Evolutionary conservation across 768 basidiomycete genomes (phyloP).

Genomic region (Clathrus columnatus): DNA sequence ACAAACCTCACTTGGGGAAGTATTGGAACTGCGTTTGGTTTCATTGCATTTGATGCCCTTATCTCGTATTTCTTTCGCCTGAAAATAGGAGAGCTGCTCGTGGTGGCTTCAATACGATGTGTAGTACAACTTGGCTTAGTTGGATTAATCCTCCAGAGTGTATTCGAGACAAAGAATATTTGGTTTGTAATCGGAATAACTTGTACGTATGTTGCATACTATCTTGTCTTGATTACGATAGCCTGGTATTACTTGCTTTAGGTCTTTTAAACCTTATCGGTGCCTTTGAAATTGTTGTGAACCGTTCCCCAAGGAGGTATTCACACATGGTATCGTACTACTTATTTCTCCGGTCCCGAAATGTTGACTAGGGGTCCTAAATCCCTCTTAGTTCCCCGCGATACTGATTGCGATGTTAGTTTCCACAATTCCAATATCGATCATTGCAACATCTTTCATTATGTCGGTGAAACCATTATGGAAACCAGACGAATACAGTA

Average conservation of each 20-base stretch:
- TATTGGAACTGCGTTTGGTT: constrained; percentile 64
- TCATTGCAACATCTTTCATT: constrained; percentile 65
- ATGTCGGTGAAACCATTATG: constrained; percentile 76
- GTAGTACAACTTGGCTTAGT: constrained; percentile 70
- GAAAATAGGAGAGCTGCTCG: constrained; percentile 58
- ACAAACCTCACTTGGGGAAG: constrained; percentile 56
- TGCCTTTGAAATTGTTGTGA: constrained; percentile 48
- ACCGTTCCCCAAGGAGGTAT: background rate
- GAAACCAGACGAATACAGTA: constrained; percentile 75
- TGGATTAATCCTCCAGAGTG: constrained; percentile 57
- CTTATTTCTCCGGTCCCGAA: constrained; percentile 41
- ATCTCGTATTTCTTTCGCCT: constrained; percentile 58
- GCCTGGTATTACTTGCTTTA: constrained; percentile 18
- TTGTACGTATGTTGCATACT: constrained; percentile 34
- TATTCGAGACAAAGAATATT: constrained; percentile 67
- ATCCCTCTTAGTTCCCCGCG: constrained; percentile 44
- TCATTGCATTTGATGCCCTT: constrained; percentile 63
- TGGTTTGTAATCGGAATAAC: constrained; percentile 70
- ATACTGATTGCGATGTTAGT: constrained; percentile 60
- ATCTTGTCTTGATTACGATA: background rate
- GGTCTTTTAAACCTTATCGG: constrained; percentile 69
- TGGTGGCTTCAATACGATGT: constrained; percentile 65
- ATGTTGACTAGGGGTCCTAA: constrained; percentile 3
- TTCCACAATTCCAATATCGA: constrained; percentile 73
- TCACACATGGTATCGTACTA: constrained; percentile 30